Percentiles rank a stretch among this genome's conserved stretches.
phyloP scores from a whole-genome alignment of 495 filamentous ascomycete genomes.

The Aspergillus nanangensis region DNA sequence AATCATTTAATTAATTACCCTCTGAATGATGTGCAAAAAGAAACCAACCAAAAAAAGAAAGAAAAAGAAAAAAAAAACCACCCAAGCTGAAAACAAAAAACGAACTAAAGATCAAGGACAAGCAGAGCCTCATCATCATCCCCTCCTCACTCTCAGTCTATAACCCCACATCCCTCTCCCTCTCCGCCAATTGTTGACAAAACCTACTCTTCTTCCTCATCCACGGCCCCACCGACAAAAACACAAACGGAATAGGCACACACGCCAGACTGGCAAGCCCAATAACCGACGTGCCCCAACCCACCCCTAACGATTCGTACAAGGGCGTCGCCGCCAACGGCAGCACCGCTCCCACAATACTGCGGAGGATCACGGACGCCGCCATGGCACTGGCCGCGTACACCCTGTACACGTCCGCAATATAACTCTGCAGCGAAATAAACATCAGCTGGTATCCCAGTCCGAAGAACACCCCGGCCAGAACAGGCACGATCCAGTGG shows the following conservation, averaged over 20 bases:
- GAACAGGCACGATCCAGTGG: constrained; percentile 59
- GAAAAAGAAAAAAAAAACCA: too few species aligned
- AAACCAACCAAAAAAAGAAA: too few species aligned
- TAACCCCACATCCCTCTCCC: constrained; percentile 16
- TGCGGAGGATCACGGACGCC: constrained; percentile 55
- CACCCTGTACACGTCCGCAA: constrained; percentile 72
- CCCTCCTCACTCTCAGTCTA: too few species aligned
- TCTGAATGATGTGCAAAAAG: too few species aligned
- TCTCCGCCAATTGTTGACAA: constrained; percentile 30
- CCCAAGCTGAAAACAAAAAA: too few species aligned
- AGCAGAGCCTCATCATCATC: neutral
- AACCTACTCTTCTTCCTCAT: constrained; percentile 37
- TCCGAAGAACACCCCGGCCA: constrained; percentile 65
- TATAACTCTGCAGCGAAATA: constrained; percentile 67
- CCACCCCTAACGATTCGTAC: constrained; percentile 34
- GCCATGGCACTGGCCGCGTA: constrained; percentile 68
- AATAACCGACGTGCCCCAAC: constrained; percentile 43
- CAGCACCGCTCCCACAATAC: constrained; percentile 55
- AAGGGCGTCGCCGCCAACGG: constrained; percentile 40
- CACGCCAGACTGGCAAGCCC: constrained; percentile 40
- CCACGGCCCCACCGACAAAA: constrained; percentile 29
- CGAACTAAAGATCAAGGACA: too few species aligned
- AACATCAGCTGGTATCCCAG: constrained; percentile 64
- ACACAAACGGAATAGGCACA: constrained; percentile 36
- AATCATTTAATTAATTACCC: too few species aligned